phyloP scores from a whole-genome alignment of 169 alveolate species.

The Cryptosporidium ryanae region DNA sequence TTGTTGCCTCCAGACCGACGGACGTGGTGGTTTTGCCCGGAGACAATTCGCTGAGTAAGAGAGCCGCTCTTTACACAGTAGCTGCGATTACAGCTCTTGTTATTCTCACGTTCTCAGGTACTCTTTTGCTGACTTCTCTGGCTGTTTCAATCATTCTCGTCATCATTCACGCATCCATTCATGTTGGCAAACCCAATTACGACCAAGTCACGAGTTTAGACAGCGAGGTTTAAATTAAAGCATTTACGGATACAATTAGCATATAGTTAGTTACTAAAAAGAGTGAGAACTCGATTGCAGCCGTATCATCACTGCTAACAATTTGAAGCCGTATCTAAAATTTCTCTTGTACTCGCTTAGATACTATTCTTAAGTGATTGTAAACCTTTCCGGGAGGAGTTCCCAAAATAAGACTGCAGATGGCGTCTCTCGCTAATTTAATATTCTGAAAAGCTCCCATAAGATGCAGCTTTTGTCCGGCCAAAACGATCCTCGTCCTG shows the following conservation, averaged over 20 bases:
- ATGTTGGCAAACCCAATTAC: constrained; percentile 47
- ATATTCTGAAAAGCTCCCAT: constrained; percentile 93
- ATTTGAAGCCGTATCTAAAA: constrained; percentile 71
- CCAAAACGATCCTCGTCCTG: constrained; percentile 95
- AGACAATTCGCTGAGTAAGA: constrained; percentile 46
- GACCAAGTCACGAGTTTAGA: constrained; percentile 69
- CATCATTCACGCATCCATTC: constrained; percentile 59
- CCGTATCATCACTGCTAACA: no score
- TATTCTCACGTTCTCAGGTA: constrained; percentile 52
- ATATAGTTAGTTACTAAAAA: no score
- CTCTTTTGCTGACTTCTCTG: constrained; percentile 38
- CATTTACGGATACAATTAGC: not conserved
- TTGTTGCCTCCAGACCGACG: constrained; percentile 63
- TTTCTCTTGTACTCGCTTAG: constrained; percentile 92
- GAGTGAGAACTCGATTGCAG: no score
- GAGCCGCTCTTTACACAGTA: constrained; percentile 25
- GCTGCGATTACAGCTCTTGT: constrained; percentile 28
- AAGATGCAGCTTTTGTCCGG: constrained; percentile 83
- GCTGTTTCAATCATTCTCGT: constrained; percentile 43
- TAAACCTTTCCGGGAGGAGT: constrained; percentile 97
- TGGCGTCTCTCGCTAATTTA: constrained; percentile 96
- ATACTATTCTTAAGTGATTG: constrained; percentile 91
- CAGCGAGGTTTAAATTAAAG: constrained; percentile 18
- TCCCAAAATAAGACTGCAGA: constrained; percentile 97
- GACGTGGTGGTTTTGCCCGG: constrained; percentile 43